Evolutionary conservation across 495 filamentous ascomycete genomes (phyloP).

Genomic region (Trichoderma erinaceum): DNA sequence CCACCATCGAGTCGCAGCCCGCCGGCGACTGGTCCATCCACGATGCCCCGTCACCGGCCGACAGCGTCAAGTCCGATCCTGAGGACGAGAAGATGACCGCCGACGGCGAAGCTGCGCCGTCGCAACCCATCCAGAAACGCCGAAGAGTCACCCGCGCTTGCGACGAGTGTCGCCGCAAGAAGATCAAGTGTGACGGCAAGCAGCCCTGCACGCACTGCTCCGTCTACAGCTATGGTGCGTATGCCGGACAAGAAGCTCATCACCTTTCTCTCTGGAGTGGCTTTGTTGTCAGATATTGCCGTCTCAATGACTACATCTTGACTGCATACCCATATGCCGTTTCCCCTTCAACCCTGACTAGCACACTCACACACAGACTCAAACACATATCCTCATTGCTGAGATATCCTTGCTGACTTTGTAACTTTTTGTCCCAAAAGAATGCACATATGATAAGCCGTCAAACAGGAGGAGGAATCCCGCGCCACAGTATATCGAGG

Average conservation of each 20-base stretch:
- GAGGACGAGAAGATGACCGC: slow-evolving; percentile 17
- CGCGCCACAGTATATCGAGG: slow-evolving; percentile 90
- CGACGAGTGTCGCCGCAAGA: slow-evolving; percentile 94
- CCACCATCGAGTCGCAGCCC: slow-evolving; percentile 8
- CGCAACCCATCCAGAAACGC: slow-evolving; percentile 71
- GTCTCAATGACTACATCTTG: not conserved
- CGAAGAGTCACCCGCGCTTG: slow-evolving; percentile 85
- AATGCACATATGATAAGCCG: slow-evolving; percentile 97
- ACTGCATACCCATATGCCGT: not conserved
- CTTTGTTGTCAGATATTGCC: too few species aligned
- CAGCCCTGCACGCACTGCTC: slow-evolving; percentile 97
- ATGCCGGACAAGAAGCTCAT: not conserved
- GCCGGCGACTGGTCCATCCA: slow-evolving; percentile 26
- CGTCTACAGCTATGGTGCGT: slow-evolving; percentile 94
- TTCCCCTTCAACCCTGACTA: not conserved
- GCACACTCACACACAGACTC: not conserved
- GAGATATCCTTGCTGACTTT: not conserved
- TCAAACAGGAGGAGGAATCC: slow-evolving; percentile 94
- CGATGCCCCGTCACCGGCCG: slow-evolving; percentile 28
- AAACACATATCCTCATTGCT: not conserved
- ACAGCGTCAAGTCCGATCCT: slow-evolving; percentile 27
- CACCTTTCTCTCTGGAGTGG: too few species aligned
- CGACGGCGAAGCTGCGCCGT: slow-evolving; percentile 25
- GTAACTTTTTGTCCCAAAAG: slow-evolving; percentile 45
- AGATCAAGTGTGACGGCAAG: slow-evolving; percentile 98